phyloP scores from a whole-genome alignment of 177 flowering plant species.

The Telopea speciosissima region DNA sequence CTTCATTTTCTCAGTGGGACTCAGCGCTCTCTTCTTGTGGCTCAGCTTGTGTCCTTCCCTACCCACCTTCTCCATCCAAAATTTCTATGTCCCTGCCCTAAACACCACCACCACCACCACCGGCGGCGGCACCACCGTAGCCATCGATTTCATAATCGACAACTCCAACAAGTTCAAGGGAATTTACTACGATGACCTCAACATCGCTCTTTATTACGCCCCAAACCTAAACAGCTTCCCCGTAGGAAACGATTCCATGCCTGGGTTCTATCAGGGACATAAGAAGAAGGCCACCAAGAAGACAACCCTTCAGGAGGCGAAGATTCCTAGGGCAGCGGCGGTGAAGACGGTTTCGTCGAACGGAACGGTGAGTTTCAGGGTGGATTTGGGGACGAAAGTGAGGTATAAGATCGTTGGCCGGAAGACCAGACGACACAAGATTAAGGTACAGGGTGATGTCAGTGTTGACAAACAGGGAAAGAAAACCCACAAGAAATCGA shows the following conservation, averaged over 20 bases:
- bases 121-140: conserved; percentile 26
- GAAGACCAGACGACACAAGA: conserved; percentile 37
- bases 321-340: conserved; percentile 21
- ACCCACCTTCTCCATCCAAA: conserved; percentile 35
- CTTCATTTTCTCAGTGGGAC: conserved; percentile 39
- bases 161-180: conserved; percentile 55
- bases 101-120: conserved; percentile 33
- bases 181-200: conserved; percentile 42
- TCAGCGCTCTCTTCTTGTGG: conserved; percentile 61
- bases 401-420: conserved; percentile 49
- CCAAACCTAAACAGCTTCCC: not conserved
- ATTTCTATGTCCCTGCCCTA: conserved; percentile 41
- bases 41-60: conserved; percentile 40
- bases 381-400: conserved; percentile 51
- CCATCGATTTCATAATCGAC: conserved; percentile 34
- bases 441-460: conserved; percentile 30
- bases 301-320: not conserved
- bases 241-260: conserved; percentile 19
- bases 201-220: conserved; percentile 31
- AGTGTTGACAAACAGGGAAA: conserved; percentile 26
- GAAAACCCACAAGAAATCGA: conserved; percentile 15
- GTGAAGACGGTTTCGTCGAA: conserved; percentile 13
- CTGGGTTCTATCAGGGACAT: conserved; percentile 50
- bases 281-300: conserved; percentile 33
- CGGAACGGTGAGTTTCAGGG: conserved; percentile 36